A percentile compares a stretch with the other conserved stretches of the same genome.
These are phyloP conservation scores for Dendrobium nobile DNA, from an alignment of 106 monocot species.

Conservation along the genomic window DNA sequence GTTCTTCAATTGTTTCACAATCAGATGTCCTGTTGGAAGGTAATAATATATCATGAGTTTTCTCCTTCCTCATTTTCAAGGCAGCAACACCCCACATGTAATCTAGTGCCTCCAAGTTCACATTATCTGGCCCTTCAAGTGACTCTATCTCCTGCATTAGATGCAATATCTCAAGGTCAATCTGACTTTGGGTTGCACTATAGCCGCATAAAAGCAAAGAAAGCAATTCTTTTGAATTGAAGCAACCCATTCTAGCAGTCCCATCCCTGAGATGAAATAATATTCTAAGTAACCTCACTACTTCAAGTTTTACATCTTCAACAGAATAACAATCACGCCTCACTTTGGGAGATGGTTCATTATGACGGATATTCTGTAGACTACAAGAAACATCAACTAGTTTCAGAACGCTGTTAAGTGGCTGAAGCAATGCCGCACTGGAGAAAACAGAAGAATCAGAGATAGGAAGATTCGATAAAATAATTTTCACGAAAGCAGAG, in stretches of 20 bases:
- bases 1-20: constrained; percentile 37
- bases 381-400: constrained; percentile 22
- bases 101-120: constrained; percentile 54
- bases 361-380: background rate
- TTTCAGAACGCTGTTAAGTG: constrained; percentile 65
- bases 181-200: constrained; percentile 60
- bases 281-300: constrained; percentile 76
- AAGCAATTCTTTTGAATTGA: constrained; percentile 56
- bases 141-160: constrained; percentile 72
- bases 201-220: constrained; percentile 79
- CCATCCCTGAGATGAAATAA: constrained; percentile 41
- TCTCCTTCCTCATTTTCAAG: constrained; percentile 54
- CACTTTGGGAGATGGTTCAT: background rate
- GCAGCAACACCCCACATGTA: constrained; percentile 75
- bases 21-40: constrained; percentile 11
- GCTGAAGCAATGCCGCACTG: constrained; percentile 51
- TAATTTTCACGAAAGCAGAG: constrained; percentile 54
- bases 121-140: constrained; percentile 29
- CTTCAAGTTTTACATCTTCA: constrained; percentile 52
- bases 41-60: constrained; percentile 15
- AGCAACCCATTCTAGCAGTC: constrained; percentile 7
- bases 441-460: constrained; percentile 29
- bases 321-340: background rate
- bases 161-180: constrained; percentile 61
- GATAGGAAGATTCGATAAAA: constrained; percentile 18